A percentile compares a stretch with the other conserved stretches of the same genome.
Evolutionary conservation across 2,329 filamentous ascomycete species (phyloP).

Genomic region (Aspergillus ruber): DNA sequence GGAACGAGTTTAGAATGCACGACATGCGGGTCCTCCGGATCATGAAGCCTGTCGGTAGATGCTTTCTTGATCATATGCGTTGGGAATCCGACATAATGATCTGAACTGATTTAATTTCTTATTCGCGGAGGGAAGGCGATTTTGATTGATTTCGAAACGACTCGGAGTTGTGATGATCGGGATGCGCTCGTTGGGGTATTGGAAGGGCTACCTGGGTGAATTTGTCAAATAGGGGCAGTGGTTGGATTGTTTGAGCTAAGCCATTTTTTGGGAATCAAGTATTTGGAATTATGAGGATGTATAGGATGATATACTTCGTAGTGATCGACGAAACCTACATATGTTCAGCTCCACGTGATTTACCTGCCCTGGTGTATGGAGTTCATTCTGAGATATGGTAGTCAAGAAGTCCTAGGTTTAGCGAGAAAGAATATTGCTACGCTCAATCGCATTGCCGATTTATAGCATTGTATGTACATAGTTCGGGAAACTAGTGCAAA

Average conservation of each 20-base stretch:
- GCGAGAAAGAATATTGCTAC: no score
- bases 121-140: constrained; percentile 11
- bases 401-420: no score
- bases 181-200: constrained; percentile 12
- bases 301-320: no score
- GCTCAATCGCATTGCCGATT: no score
- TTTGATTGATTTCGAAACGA: constrained; percentile 25
- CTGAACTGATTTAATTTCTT: constrained; percentile 24
- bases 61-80: constrained; percentile 16
- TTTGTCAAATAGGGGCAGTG: constrained; percentile 9
- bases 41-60: constrained; percentile 13
- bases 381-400: no score
- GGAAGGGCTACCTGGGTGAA: constrained; percentile 10
- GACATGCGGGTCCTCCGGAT: constrained; percentile 18
- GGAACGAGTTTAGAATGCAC: constrained; percentile 19
- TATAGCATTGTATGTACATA: no score
- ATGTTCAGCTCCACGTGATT: no score
- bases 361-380: no score
- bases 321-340: no score
- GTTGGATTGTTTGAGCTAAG: constrained; percentile 2
- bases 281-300: no score
- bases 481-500: no score
- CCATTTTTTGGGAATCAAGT: no score
- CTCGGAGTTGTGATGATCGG: constrained; percentile 17
- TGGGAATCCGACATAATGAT: constrained; percentile 22